Conservation (phyloP, 2,329 filamentous ascomycete species). For the Verticillium nonalfalfae region DNA sequence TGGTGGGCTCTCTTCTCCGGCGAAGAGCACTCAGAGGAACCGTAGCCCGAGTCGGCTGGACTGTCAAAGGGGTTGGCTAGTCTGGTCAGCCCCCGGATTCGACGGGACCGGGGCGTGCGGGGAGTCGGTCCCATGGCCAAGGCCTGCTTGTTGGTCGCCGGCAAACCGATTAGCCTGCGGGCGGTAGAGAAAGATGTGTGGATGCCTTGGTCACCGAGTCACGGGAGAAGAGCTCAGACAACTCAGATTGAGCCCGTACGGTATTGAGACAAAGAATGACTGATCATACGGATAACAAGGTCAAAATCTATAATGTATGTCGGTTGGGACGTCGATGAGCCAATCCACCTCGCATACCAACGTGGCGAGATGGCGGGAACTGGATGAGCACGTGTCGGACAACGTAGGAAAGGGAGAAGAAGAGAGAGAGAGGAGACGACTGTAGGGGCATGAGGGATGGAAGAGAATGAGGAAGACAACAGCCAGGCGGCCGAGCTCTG, state of each 20-base stretch:
- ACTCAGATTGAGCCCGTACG: background rate
- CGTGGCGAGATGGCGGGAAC: background rate
- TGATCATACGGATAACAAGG: background rate
- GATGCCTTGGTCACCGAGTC: background rate
- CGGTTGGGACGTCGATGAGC: background rate
- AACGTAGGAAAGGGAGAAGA: background rate
- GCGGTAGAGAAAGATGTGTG: background rate
- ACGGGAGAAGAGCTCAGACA: background rate
- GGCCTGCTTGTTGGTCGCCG: background rate
- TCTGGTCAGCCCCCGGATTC: background rate
- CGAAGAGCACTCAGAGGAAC: slow-evolving; percentile 5
- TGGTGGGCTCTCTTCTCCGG: background rate
- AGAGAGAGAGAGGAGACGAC: background rate
- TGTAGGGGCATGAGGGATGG: background rate
- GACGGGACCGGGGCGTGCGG: background rate
- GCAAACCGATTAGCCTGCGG: background rate
- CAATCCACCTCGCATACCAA: background rate
- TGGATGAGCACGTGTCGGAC: background rate
- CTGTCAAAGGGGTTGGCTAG: background rate
- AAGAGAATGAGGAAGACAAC: background rate
- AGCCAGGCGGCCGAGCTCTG: background rate
- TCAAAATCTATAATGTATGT: background rate
- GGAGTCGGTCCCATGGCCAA: background rate
- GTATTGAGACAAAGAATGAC: background rate
- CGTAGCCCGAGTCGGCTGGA: slow-evolving; percentile 11